Evolutionary conservation across 805 yeast species (phyloP), one percentile per base, ranked within the genome.

Genomic region (Blastobotrys chiropterorum): DNA sequence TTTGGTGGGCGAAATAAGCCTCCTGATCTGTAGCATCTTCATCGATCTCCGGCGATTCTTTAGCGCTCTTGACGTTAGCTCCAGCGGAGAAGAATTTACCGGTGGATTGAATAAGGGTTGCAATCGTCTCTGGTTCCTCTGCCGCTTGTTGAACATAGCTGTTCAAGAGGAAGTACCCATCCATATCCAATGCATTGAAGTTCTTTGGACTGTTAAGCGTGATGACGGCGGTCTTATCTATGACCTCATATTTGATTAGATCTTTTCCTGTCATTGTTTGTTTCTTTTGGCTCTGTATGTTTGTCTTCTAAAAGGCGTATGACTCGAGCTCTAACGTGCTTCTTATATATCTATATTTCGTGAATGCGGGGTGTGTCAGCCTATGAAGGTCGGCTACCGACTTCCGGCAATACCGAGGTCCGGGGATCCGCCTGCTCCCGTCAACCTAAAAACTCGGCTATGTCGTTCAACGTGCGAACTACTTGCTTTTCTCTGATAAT

Each of bases 41-140:
- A 30, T 41, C 19, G 39, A 38, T 39, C 15, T 47, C 54, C 3
- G 38, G 47, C 7, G 47, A n/a, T 30, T 39, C 39, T 6, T 48
- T 13, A 6, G 56, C 60, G 43, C 69, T 74, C 47, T 71, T 74
- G 48, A 86, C 78, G 63, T 88, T 83, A 17, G 96, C 97, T 21
- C 97, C 97, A 4, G 95, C 85, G 21, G 89, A 81, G 66, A 88
- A 89, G 65, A 78, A 85, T 52, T 83, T 73, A 0, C 96, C 96
- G 0, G 85, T 73, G 34, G 89, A 75, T 62, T 80, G 82, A 47
- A 89, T 67, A 47, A 86, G 70, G 1, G 96, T 89, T 20, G 80
- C 75, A 5, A 76, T 62, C 0, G 92, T 82, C 17, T 73, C 71
- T 20, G 80, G 79, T 52, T 86, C 83, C 3, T 69, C 64, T 53